Evolutionary conservation across 192 early-diverging fungal genomes (phyloP), one percentile per base, ranked within the genome.

Genomic region (Coemansia sp.): DNA sequence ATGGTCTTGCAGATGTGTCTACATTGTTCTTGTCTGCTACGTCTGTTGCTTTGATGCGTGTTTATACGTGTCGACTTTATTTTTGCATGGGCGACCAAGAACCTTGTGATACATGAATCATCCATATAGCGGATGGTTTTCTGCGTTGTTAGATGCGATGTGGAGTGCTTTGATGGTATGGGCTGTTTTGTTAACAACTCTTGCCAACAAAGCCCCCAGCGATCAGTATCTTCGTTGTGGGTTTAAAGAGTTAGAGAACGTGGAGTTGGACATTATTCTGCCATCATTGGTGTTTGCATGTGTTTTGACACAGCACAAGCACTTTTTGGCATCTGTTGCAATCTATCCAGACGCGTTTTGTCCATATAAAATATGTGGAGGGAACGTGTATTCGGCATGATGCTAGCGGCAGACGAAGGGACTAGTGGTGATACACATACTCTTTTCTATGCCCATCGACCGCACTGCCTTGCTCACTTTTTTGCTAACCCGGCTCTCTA

Each of bases 371-470:
- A 15, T 15, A 18, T 50, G 67, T 38, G 23, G 18, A 61, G 60
- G 67, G 40, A 43, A 43, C 7, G 44, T 54, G 42, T 47, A 19
- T 37, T 26, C 58, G 62, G 71, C 61, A 72, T 64, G 68, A 68
- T 52, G 79, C 70, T 70, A 62, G 72, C 69, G 68, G 73, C 72
- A 67, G 72, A 74, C 68, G 69, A 74, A 59, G 81, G 80, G 80
- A 85, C 73, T 84, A 84, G 81, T 87, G 84, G 86, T 88, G 87
- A 90, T 70, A 88, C 83, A 89, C 87, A 73, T 78, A 88, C 81
- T 87, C 89, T 79, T 83, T 81, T 74, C 52, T 64, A 76, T 71
- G 78, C 59, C 67, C 44, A 62, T 41, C 53, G 32, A 43, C 63
- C 41, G 74, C 76, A 61, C 62, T 67, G 67, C 56, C 63, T 41